A percentile compares a stretch with the other conserved stretches of the same genome.
phyloP scores from a whole-genome alignment of 495 filamentous ascomycete species.

The Neurospora tetrasperma region DNA sequence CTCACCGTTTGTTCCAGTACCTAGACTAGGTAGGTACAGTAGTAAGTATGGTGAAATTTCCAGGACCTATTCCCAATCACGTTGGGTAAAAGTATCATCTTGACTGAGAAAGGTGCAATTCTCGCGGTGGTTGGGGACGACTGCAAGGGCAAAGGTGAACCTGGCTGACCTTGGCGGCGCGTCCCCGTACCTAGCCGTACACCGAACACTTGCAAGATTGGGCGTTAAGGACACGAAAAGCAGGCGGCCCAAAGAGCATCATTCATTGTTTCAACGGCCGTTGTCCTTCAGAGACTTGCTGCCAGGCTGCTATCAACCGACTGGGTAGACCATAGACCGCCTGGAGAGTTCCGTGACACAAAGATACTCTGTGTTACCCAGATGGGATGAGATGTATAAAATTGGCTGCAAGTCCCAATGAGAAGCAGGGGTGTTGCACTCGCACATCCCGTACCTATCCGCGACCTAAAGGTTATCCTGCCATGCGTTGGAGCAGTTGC shows the following conservation, averaged over 20 bases:
- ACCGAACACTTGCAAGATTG: not conserved
- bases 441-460: not conserved
- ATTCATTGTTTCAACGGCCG: constrained; percentile 1
- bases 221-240: not conserved
- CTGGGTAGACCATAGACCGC: not conserved
- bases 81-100: not conserved
- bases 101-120: not conserved
- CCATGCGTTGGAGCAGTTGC: not conserved
- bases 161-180: not conserved
- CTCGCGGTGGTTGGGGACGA: not conserved
- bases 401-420: not conserved
- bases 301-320: not conserved
- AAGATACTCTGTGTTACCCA: not conserved
- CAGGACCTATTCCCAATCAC: not conserved
- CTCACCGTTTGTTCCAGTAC: not conserved
- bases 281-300: constrained; percentile 3
- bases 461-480: not conserved
- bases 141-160: not conserved
- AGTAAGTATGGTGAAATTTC: not conserved
- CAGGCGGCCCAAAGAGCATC: not conserved
- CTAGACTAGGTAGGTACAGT: not conserved
- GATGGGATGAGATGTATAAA: not conserved
- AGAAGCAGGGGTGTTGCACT: not conserved
- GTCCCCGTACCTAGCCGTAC: not conserved
- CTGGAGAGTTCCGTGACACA: not conserved